Evolutionary conservation across 2,329 filamentous ascomycete species (phyloP), one percentile per base, ranked within the genome.

Genomic region (Aspergillus aculeatinus): DNA sequence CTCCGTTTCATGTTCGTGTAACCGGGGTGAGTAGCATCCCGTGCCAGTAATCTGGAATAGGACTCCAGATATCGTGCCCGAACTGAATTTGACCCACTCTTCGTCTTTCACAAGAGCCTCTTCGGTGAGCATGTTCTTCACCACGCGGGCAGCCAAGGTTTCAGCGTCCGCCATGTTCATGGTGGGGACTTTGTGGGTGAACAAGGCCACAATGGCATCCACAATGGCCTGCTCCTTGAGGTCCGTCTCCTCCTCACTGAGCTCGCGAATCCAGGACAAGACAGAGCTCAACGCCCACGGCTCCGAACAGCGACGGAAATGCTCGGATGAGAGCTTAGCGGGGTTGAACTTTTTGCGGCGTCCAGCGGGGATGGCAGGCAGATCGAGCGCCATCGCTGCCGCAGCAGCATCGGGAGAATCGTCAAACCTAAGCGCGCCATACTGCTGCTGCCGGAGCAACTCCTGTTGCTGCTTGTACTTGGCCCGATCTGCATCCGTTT

Each of bases 81-180:
- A 82, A 6, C 91, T 90, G 72, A 98, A 93, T 72, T 96, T 97
- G 65, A 99, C 89, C 95, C 96, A 99, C 78, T 99, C 96, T 75
- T 99, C 95, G 35, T 97, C 94, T 14, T 89, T 88, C 5, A 96
- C 81, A 33, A 99, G 79, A 11, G 92, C 91, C 44, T 88, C 89
- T 9, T 89, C 87, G 25, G 85, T 83, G 65, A 94, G 85, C 91
- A 99, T 95, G 51, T 88, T 85, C 57, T 87, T 82, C 2, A 96
- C 87, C 0, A 96, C 90, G 47, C 86, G 87, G 60, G 86, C 85
- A 63, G 91, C 91, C 55, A 99, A 81, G 1, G 88, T 89, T 74
- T 99, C 95, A 0, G 95, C 95, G 80, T 99, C 96, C 5, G 94
- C 93, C 48, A 95, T 94, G 68, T 99, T 98, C 92, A 99, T 97